Evolutionary conservation across 2,329 filamentous ascomycete species (phyloP).

Genomic region (Curvularia spicifera): DNA sequence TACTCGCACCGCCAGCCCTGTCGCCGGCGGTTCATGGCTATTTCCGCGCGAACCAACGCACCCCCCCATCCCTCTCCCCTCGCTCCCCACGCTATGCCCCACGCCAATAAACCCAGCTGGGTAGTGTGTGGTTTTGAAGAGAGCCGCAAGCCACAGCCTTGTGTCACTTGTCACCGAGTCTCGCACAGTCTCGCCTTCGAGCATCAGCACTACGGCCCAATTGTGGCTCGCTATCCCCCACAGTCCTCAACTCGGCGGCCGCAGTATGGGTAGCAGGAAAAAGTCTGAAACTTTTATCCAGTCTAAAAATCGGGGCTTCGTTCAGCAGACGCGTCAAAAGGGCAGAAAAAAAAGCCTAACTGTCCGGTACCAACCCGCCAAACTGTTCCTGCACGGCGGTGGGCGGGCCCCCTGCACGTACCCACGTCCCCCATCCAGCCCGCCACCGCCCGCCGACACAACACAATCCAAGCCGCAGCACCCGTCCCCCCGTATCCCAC

Average conservation of each 20-base stretch:
- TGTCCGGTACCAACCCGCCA: conserved; percentile 6
- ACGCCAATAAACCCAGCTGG: conserved; percentile 1
- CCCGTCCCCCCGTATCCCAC: background rate
- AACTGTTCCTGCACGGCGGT: conserved; percentile 14
- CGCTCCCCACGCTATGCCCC: background rate
- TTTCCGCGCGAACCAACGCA: background rate
- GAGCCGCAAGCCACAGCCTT: conserved; percentile 7
- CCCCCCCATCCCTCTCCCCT: conserved; percentile 6
- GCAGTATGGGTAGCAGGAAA: conserved; percentile 9
- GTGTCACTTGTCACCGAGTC: conserved; percentile 2
- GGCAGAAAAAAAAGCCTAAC: conserved; percentile 10
- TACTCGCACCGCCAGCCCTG: background rate
- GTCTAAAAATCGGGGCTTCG: conserved; percentile 15
- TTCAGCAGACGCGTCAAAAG: conserved; percentile 14
- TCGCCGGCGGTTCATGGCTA: background rate
- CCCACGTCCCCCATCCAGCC: conserved; percentile 8
- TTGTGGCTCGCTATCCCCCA: conserved; percentile 7
- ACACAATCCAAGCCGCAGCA: conserved; percentile 20
- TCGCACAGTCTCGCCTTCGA: conserved; percentile 16
- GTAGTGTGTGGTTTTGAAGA: background rate
- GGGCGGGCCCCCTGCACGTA: conserved; percentile 4
- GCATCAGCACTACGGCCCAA: conserved; percentile 16
- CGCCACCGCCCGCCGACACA: conserved; percentile 17
- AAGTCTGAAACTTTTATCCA: conserved; percentile 20
- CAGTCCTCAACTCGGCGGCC: conserved; percentile 5